These are phyloP conservation scores for Meripilus lineatus DNA, from an alignment of 1,284 basidiomycete genomes.

Conservation along the genomic window DNA sequence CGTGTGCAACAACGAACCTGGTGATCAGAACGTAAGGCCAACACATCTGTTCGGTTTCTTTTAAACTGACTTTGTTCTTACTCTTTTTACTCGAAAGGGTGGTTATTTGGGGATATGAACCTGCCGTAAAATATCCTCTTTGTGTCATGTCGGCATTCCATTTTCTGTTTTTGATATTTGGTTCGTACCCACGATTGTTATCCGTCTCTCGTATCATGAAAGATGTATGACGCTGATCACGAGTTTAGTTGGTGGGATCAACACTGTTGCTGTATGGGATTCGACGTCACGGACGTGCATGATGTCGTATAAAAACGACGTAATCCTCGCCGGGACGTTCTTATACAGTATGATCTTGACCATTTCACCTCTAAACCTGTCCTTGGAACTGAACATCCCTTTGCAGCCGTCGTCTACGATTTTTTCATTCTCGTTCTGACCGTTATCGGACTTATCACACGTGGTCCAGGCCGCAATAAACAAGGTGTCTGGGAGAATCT, in stretches of 20 bases:
- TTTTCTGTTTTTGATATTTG: background rate
- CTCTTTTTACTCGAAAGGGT: too few species aligned
- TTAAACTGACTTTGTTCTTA: too few species aligned
- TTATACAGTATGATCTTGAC: conserved; percentile 7
- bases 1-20: conserved; percentile 5
- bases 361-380: background rate
- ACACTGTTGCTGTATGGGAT: background rate
- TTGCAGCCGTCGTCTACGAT: conserved; percentile 7
- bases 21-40: conserved; percentile 4
- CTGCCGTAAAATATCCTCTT: background rate
- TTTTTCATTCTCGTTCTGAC: conserved; percentile 8
- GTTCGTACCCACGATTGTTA: background rate
- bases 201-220: background rate
- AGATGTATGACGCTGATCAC: too few species aligned
- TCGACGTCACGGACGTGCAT: background rate
- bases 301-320: background rate
- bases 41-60: background rate
- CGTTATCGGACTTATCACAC: conserved; percentile 1
- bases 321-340: background rate
- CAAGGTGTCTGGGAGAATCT: conserved; percentile 5
- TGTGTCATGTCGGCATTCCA: background rate
- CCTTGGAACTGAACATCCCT: background rate
- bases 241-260: background rate
- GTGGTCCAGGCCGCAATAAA: conserved; percentile 3
- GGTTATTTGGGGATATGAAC: background rate